Evolutionary conservation across 176 grass and related monocot species (phyloP), one percentile per base, ranked within the genome.

Genomic region (Oryza rufipogon): DNA sequence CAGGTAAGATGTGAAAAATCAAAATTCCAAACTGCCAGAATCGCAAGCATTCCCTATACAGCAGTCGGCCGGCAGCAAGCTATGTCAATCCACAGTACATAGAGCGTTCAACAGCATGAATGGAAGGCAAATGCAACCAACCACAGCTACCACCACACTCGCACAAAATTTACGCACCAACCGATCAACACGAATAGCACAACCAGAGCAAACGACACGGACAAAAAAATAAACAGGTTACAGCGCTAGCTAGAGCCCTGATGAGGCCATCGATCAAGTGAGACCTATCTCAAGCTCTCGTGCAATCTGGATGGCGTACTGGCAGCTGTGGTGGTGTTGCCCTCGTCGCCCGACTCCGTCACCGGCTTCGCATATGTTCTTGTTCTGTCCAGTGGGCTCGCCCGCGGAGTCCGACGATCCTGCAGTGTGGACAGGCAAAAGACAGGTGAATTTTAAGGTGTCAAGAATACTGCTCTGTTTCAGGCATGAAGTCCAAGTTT

Each of bases 351-450:
- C 1, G 88, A 89, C 34, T 81, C 78, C 1, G 41, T 33, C 68
- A 44, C 64, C 8, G 73, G 68, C 47, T 72, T 93, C 64, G 90
- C 75, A 11, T 71, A 73, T 26, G 80, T 85, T 60, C 75, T 89
- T 70, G 90, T 38, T 68, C 58, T 89, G 51, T 95, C 89, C 26
- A 89, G 36, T 0, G 96, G 89, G 49, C 85, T 83, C 3, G 86
- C 87, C 60, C 87, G 78, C 12, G 83, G 78, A 34, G 63, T 38
- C 33, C 81, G 91, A 13, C 93, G 96, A n/a, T 99, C 96, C 93
- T 99, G 81, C 20, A 54, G 58, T 6, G 11, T 6, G 39, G 0
- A 61, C 1, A 34, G 0, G 34, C 34, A 60, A 48, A 60, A 82
- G 7, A 42, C 17, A 22, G 20, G n/a, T 73, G 15, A 64, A 4